Evolutionary conservation across 2,329 filamentous ascomycete genomes (phyloP), one percentile per base, ranked within the genome.

Genomic region (Knufia petricola): DNA sequence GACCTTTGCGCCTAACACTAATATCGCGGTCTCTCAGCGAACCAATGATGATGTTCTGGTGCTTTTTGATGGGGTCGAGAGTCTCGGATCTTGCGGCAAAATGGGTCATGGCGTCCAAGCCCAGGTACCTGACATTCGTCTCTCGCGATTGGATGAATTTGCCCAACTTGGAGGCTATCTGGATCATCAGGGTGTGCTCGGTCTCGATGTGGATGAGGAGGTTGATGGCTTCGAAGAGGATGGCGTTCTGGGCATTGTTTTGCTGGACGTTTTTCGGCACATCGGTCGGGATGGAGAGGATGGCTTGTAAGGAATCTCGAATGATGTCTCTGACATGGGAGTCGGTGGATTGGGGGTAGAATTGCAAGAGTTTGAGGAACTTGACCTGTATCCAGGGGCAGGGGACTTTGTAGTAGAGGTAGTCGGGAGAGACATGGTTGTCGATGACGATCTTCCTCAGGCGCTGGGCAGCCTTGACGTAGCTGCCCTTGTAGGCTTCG

Each of bases 341-440:
- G 63, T 98, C 92, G 61, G 96, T 90, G 63, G 92, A 94, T 39
- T 92, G 90, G 21, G 89, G 85, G 66, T 95, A 98, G 66, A 96
- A 98, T 67, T 98, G 92, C 55, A 98, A 74, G 52, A 98, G 69
- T 53, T 89, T 81, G 56, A 98, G 69, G 15, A 98, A 76, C 70
- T 98, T 98, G 61, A 96, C 85, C 68, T 96, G 89, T 50, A 98
- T 82, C 92, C 92, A 98, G 2, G 92, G 92, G 63, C 92, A 98
- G 1, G 92, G 92, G n/a, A 98, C 92, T 62, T 95, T 95, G 74
- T 98, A 98, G 71, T 98, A 98, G 21, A 95, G 78, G 64, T 98
- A 98, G 64, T 96, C 92, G 49, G 81, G 78, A 0, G 87, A 79
- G 61, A 87, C 92, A 59, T 98, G 90, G 55, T 84, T 84, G 58